phyloP scores from a whole-genome alignment of 352 stramenopile genomes.

The Phytophthora sp. region DNA sequence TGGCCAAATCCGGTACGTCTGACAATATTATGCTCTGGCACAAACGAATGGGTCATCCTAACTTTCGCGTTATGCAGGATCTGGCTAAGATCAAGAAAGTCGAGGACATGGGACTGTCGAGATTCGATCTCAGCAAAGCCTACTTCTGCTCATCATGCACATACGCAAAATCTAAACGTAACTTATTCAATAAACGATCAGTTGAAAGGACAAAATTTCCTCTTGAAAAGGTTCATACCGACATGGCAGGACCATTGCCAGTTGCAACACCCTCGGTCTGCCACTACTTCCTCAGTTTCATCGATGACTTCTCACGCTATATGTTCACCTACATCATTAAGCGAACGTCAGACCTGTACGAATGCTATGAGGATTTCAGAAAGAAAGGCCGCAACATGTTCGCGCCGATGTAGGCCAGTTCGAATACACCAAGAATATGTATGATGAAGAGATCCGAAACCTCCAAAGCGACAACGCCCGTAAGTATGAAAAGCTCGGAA shows the following conservation, averaged over 20 bases:
- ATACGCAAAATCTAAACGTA: constrained; percentile 22
- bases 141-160: constrained; percentile 21
- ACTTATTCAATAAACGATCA: constrained; percentile 23
- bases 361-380: too few relatives aligned
- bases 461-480: background rate
- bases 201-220: constrained; percentile 22
- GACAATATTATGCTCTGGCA: background rate
- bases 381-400: too few relatives aligned
- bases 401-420: background rate
- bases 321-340: too few relatives aligned
- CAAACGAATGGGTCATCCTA: background rate
- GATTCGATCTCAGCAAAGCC: background rate
- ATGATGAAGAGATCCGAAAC: background rate
- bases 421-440: background rate
- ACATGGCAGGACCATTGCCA: constrained; percentile 19
- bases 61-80: constrained; percentile 3
- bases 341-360: too few relatives aligned
- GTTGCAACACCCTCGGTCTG: constrained; percentile 6
- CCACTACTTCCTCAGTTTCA: too few relatives aligned
- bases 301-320: too few relatives aligned
- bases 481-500: background rate
- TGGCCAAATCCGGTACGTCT: background rate
- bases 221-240: constrained; percentile 20
- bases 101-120: background rate
- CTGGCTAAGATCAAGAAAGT: background rate